Base-by-base conservation (phyloP, 2,329 filamentous ascomycete genomes). In the Xylaria sp. region DNA sequence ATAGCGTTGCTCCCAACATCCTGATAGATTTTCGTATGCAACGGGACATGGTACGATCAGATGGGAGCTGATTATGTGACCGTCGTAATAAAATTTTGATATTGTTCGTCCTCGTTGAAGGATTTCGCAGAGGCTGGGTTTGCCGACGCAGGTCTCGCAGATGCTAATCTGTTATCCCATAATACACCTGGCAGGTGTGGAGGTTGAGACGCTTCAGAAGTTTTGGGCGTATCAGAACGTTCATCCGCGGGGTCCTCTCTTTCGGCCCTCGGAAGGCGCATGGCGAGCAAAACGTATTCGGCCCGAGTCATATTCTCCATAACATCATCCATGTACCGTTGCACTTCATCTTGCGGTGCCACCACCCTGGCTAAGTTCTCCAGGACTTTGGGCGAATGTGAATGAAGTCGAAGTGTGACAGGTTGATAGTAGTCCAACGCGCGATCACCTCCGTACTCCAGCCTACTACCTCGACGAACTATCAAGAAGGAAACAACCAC, bases 401-500 rank as follows among this genome's bases (percentile, higher is more conserved):
- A 84, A 66, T 85, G 85, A 28, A 92, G 79, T 20, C 89, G 85
- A 62, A 92, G 86, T 0, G 86, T 91, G 34, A 94, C 86, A 1
- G 92, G 92, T 73, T 94, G 91, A 77, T 94, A 95, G 80, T 92
- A 93, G 75, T 94, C 90, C 13, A 91, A 80, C 9, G 84, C 81
- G 0, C 87, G 88, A 70, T 91, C 87, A n/a, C 87, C 88, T 65
- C 87, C 85, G 67, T 89, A 88, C 73, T 91, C 89, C 1, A 88
- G 87, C n/a, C 83, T 84, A 73, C 89, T 90, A 37, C 90, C 92
- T 78, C 91, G 91, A 58, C 91, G 89, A 6, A 93, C 91, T 68
- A 94, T 89, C 12, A 96, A 83, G 76, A 95, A 96, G 0, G 92
- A 94, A 2, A 90, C 90, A 52, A 94, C 86, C 1, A 92, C 86